phyloP scores from a whole-genome alignment of 441 rosid genomes.

The Populus trichocarpa region DNA sequence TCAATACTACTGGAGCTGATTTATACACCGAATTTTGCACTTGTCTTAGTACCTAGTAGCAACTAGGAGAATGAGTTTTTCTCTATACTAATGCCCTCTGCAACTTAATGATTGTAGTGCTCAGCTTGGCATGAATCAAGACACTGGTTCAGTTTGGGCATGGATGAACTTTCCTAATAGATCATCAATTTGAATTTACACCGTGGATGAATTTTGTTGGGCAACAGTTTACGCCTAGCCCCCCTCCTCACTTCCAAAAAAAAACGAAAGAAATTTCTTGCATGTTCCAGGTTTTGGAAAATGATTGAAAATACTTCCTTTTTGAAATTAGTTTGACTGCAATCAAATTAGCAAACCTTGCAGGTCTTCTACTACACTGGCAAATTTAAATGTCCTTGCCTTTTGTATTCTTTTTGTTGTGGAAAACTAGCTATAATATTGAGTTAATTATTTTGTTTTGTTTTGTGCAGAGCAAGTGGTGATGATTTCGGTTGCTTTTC shows the following conservation, averaged over 20 bases:
- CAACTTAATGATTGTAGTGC: not conserved
- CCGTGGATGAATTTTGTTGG: not conserved
- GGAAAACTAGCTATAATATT: slow-evolving; percentile 9
- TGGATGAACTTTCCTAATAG: not conserved
- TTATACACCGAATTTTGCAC: too few relatives aligned
- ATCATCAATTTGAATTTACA: not conserved
- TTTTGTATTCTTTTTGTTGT: not conserved
- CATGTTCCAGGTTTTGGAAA: not conserved
- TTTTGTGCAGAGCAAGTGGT: slow-evolving; percentile 79
- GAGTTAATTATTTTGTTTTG: slow-evolving; percentile 31
- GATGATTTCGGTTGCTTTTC: slow-evolving; percentile 89
- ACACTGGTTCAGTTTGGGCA: not conserved
- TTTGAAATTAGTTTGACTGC: not conserved
- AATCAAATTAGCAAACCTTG: slow-evolving; percentile 3
- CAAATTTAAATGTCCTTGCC: slow-evolving; percentile 3
- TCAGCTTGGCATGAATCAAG: not conserved
- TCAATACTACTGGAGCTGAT: too few relatives aligned
- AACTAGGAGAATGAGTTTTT: too few relatives aligned
- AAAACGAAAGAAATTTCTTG: not conserved
- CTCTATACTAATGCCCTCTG: too few relatives aligned
- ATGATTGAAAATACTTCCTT: not conserved
- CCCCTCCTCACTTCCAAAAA: not conserved
- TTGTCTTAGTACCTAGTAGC: too few relatives aligned
- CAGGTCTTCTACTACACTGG: not conserved
- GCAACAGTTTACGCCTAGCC: not conserved